Base-by-base conservation (phyloP, 2,329 filamentous ascomycete species). In the Elsinoe batatas region DNA sequence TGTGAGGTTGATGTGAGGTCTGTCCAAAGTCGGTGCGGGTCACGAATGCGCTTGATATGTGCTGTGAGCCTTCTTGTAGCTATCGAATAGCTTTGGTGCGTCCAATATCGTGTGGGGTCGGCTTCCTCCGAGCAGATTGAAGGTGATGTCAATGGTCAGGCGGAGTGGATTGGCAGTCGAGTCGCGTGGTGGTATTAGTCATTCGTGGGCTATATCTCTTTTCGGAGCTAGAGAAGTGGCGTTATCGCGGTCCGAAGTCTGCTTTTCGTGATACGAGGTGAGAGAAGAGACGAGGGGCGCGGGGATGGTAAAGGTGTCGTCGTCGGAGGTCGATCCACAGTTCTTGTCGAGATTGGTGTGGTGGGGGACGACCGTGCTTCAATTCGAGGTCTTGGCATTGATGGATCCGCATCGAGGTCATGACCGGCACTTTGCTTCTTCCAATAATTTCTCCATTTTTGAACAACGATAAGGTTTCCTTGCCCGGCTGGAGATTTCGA, bases 101-200 rank as follows among this genome's bases (percentile, higher is more conserved):
- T 47, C 22, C 26, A 26, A 8, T 33, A 18, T n/a, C 26, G 26
- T 10, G 18, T 47, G 26, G 13, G 15, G 44, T 33, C 26, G 44
- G 26, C 13, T 17, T 49, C 12, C 33, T 35, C 13, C 26, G 18
- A n/a, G 44, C 17, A 17, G 26, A n/a, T 22, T 13, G 13, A 35
- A 15, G 26, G 44, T 49, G 44, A 49, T 49, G 44, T 49, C 44
- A 49, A 35, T 26, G 26, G 44, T 49, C 44, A 49, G 22, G 44
- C 33, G 44, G 18, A 33, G 44, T 18, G 43, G 26, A 35, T 15
- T 44, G 18, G 20, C 22, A 30, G 26, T 49, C 44, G 44, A 49
- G 44, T 49, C 44, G 26, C 12, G 12, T 18, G 17, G 18, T 44
- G 26, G 26, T 30, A 30, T 30, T 30, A 30, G 26, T 30, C 26